These are phyloP conservation scores for Apiotrichum brassicae DNA, from an alignment of 1,284 basidiomycete species.

Conservation along the genomic window DNA sequence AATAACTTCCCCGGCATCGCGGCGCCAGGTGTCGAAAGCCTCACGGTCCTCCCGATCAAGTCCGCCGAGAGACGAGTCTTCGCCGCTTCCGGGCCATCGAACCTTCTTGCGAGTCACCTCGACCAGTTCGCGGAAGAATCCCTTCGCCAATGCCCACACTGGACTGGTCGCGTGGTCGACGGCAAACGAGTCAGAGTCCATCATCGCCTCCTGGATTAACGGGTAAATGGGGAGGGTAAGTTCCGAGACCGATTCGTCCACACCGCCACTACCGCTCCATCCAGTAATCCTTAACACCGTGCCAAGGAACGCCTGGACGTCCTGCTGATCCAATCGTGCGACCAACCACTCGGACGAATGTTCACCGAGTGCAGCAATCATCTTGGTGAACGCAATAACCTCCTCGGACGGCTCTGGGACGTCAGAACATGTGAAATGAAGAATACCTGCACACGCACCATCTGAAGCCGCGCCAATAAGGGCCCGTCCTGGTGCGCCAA, in stretches of 20 bases:
- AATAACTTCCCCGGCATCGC: conserved; percentile 82
- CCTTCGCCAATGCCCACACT: conserved; percentile 58
- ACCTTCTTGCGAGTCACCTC: conserved; percentile 64
- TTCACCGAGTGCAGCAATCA: conserved; percentile 72
- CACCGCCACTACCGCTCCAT: conserved; percentile 65
- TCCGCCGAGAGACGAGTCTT: conserved; percentile 41
- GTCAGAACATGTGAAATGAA: no score
- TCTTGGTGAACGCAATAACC: conserved; percentile 60
- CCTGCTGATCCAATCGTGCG: conserved; percentile 56
- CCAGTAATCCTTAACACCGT: conserved; percentile 68
- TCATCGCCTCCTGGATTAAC: conserved; percentile 76
- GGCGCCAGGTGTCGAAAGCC: conserved; percentile 55
- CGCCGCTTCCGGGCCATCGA: conserved; percentile 56
- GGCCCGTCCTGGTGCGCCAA: conserved; percentile 47
- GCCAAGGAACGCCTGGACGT: conserved; percentile 63
- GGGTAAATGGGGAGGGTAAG: conserved; percentile 82
- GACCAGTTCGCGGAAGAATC: conserved; percentile 71
- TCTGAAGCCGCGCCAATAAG: conserved; percentile 23
- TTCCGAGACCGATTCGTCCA: conserved; percentile 77
- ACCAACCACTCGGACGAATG: conserved; percentile 77
- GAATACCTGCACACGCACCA: conserved; percentile 14
- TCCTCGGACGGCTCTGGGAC: conserved; percentile 38
- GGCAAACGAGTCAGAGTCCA: conserved; percentile 59
- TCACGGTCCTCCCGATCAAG: conserved; percentile 58
- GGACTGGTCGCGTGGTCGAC: conserved; percentile 47